phyloP scores from a whole-genome alignment of 805 yeast genomes.

The Zygotorulaspora florentina region DNA sequence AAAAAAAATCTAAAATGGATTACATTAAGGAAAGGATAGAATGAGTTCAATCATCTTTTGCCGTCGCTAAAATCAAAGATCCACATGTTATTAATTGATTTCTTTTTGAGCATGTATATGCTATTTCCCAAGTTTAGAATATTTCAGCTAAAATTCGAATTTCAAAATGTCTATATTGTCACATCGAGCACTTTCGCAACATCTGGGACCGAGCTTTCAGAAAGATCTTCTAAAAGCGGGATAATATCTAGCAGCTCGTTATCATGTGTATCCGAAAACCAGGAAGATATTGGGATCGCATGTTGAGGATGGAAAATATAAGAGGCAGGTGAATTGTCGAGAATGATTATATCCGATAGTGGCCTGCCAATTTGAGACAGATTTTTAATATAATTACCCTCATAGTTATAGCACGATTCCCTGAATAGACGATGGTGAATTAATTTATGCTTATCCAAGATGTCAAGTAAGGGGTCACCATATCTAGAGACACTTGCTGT shows the following conservation, averaged over 20 bases:
- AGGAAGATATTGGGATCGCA: constrained; percentile 92
- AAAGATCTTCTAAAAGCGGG: constrained; percentile 84
- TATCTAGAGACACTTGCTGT: constrained; percentile 94
- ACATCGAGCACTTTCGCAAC: constrained; percentile 84
- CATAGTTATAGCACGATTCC: constrained; percentile 89
- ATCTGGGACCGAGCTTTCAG: constrained; percentile 69
- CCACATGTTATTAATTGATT: background rate
- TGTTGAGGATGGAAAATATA: constrained; percentile 97
- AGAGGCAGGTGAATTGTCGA: constrained; percentile 98
- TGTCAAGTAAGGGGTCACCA: constrained; percentile 92
- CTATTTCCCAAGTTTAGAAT: background rate
- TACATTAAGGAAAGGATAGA: background rate
- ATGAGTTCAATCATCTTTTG: background rate
- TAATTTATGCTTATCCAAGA: constrained; percentile 67
- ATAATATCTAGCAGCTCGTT: constrained; percentile 88
- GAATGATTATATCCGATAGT: constrained; percentile 73
- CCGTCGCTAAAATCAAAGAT: background rate
- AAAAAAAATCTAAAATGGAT: constrained; percentile 1
- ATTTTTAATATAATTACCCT: constrained; percentile 92
- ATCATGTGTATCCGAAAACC: constrained; percentile 98
- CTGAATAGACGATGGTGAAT: constrained; percentile 91
- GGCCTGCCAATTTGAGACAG: constrained; percentile 94
- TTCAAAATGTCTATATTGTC: constrained; percentile 28
- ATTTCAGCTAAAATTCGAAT: background rate
- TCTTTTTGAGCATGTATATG: background rate